A percentile compares a stretch with the other conserved stretches of the same genome.
These are phyloP conservation scores for Zea mays DNA, from an alignment of 176 grass and related monocot genomes.

Conservation along the genomic window DNA sequence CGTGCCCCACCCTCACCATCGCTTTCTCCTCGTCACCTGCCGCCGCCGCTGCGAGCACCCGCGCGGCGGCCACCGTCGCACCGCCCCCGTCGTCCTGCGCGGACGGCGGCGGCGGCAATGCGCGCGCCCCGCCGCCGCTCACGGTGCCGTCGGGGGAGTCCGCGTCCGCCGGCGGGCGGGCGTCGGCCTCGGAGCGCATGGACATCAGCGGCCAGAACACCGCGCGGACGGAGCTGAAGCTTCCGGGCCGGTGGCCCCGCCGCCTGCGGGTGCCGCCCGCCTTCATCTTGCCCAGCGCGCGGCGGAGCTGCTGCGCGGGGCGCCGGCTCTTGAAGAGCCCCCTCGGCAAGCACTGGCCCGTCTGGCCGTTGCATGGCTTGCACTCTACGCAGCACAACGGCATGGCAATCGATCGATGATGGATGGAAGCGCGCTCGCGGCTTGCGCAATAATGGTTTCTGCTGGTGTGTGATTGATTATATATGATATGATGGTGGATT, in stretches of 20 bases:
- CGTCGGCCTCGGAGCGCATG: conserved; percentile 56
- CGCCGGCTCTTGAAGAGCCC: no score
- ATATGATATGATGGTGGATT: no score
- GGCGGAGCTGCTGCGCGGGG: no score
- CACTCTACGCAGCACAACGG: no score
- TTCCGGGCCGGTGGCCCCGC: conserved; percentile 19
- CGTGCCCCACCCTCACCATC: not conserved
- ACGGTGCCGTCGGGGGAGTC: conserved; percentile 8
- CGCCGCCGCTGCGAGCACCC: not conserved
- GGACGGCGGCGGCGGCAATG: conserved; percentile 26
- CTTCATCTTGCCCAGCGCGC: no score
- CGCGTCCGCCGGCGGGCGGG: not conserved
- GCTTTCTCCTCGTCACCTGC: not conserved
- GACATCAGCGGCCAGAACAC: conserved; percentile 85
- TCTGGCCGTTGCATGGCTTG: no score
- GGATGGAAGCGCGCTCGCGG: no score
- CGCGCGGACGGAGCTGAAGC: conserved; percentile 69
- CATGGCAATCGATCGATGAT: no score
- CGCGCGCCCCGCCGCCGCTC: not conserved
- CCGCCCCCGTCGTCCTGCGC: not conserved
- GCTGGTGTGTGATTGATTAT: no score
- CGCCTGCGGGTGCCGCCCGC: not conserved
- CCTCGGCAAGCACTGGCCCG: no score
- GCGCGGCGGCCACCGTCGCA: conserved; percentile 12
- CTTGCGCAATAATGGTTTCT: no score